Evolutionary conservation across 495 filamentous ascomycete species (phyloP).

Genomic region (Trichoderma gamsii): DNA sequence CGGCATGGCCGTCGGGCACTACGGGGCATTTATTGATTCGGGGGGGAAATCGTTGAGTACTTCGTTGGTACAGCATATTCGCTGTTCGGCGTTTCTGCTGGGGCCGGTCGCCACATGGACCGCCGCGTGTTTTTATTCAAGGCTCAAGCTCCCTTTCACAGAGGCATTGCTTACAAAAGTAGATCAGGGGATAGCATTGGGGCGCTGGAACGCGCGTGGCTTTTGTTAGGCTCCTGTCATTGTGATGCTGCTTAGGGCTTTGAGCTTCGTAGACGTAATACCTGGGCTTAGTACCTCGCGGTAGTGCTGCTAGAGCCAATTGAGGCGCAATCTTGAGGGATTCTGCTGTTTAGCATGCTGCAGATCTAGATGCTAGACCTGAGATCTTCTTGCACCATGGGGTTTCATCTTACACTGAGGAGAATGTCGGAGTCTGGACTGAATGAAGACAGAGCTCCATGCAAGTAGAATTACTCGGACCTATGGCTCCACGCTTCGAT

Average conservation of each 20-base stretch:
- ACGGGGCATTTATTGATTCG: not conserved
- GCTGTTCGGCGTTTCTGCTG: not conserved
- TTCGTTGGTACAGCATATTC: not conserved
- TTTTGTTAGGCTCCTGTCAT: not conserved
- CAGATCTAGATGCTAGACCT: not conserved
- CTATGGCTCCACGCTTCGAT: not conserved
- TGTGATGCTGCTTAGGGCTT: not conserved
- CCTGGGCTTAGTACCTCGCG: not conserved
- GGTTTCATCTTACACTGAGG: not conserved
- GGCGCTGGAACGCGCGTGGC: conserved; percentile 1
- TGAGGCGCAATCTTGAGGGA: too few species aligned
- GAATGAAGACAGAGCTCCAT: not conserved
- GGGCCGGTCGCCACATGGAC: not conserved
- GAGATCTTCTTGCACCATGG: not conserved
- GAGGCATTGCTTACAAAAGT: not conserved
- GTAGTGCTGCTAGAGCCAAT: not conserved
- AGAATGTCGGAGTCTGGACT: not conserved
- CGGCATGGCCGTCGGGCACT: not conserved
- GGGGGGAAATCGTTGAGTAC: not conserved
- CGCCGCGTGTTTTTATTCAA: not conserved
- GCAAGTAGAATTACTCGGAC: not conserved
- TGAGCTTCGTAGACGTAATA: not conserved
- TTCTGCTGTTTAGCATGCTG: too few species aligned
- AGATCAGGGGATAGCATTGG: not conserved
- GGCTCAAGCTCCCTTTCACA: not conserved